Conservation (phyloP, 768 basidiomycete genomes). For the Pholiota microspora region DNA sequence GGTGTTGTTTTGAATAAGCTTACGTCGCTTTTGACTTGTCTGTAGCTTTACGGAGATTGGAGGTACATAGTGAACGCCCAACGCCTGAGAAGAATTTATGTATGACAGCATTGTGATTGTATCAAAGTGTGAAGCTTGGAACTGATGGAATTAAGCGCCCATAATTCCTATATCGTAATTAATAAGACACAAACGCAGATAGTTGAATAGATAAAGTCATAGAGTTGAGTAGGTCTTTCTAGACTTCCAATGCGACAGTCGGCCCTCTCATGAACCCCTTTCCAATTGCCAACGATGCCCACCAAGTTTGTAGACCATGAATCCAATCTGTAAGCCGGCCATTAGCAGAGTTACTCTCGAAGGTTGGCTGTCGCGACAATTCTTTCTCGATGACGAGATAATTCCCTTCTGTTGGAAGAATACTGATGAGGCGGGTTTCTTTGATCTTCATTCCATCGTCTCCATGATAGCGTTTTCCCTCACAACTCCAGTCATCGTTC, state of each 20-base stretch:
- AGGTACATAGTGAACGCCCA: too few relatives aligned
- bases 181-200: too few relatives aligned
- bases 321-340: background rate
- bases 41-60: conserved; percentile 2
- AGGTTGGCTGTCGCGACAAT: background rate
- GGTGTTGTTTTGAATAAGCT: conserved; percentile 35
- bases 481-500: conserved; percentile 42
- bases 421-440: conserved; percentile 19
- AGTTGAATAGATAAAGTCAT: too few relatives aligned
- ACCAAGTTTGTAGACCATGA: background rate
- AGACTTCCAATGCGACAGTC: background rate
- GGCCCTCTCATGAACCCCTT: background rate
- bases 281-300: background rate
- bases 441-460: conserved; percentile 25
- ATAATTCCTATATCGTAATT: too few relatives aligned
- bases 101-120: too few relatives aligned
- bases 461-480: conserved; percentile 33
- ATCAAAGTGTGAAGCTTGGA: too few relatives aligned
- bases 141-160: too few relatives aligned
- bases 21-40: conserved; percentile 28
- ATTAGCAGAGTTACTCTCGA: too few relatives aligned
- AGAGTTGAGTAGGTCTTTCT: too few relatives aligned
- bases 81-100: too few relatives aligned
- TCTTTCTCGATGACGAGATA: background rate
- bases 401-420: background rate